A percentile compares a stretch with the other conserved stretches of the same genome.
phyloP scores from a whole-genome alignment of 768 basidiomycete species.

The Kwoniella pini region DNA sequence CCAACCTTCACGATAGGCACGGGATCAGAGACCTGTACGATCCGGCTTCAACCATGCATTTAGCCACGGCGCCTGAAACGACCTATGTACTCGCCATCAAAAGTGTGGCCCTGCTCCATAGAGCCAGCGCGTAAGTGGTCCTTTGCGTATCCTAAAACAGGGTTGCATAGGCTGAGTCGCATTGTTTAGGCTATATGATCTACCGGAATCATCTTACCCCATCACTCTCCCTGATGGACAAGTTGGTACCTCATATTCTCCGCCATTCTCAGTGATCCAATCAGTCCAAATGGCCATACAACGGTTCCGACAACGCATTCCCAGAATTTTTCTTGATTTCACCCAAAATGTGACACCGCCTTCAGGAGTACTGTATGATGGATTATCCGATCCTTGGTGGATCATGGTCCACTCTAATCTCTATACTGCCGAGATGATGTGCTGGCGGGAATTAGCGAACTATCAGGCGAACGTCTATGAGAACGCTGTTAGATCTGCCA shows the following conservation, averaged over 20 bases:
- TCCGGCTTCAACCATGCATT: conserved; percentile 17
- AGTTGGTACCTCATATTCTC: conserved; percentile 19
- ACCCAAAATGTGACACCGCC: neutral
- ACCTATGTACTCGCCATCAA: conserved; percentile 40
- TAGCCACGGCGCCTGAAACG: conserved; percentile 26
- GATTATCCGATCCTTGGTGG: conserved; percentile 47
- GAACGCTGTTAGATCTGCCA: conserved; percentile 38
- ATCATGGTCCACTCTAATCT: conserved; percentile 42
- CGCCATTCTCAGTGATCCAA: conserved; percentile 24
- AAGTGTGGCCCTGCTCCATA: conserved; percentile 36
- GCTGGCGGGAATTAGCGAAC: conserved; percentile 44
- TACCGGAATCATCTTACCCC: conserved; percentile 30
- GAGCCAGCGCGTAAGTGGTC: conserved; percentile 35
- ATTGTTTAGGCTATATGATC: conserved; percentile 41
- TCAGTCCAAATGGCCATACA: conserved; percentile 25
- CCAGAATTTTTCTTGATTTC: conserved; percentile 11
- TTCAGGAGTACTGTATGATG: conserved; percentile 20
- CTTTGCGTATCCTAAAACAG: neutral
- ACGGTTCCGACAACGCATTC: conserved; percentile 28
- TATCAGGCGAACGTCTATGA: conserved; percentile 36
- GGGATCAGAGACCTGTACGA: conserved; percentile 35
- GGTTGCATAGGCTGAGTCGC: conserved; percentile 8
- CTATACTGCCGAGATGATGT: conserved; percentile 46
- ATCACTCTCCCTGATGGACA: conserved; percentile 15
- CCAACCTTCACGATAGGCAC: neutral